A percentile compares a stretch with the other conserved stretches of the same genome.
Evolutionary conservation across 192 early-diverging fungal genomes (phyloP).

Genomic region (Ambispora gerdemannii): DNA sequence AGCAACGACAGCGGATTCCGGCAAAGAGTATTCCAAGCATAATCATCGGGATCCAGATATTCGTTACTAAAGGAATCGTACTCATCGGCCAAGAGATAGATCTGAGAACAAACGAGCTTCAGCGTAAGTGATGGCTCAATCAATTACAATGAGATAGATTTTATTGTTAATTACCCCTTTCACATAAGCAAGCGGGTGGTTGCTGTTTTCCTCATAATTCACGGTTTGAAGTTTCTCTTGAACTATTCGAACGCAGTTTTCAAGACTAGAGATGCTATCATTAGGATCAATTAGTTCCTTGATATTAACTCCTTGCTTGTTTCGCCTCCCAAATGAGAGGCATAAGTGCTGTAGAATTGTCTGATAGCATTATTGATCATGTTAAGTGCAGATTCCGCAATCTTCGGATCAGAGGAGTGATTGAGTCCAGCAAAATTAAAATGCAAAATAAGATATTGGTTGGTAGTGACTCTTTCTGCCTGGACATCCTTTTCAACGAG

Average conservation of each 20-base stretch:
- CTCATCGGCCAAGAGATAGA: constrained; percentile 41
- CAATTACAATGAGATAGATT: not conserved
- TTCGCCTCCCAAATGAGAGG: not conserved
- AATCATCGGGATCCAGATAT: constrained; percentile 30
- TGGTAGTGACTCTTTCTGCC: not conserved
- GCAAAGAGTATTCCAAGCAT: constrained; percentile 11
- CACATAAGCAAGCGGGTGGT: constrained; percentile 39
- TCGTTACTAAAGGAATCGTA: constrained; percentile 43
- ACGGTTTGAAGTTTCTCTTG: constrained; percentile 23
- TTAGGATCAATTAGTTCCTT: too few relatives aligned
- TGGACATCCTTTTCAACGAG: not conserved
- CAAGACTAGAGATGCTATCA: constrained; percentile 23
- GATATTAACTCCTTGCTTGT: not conserved
- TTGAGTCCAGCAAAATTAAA: not conserved
- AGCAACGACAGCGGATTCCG: constrained; percentile 26
- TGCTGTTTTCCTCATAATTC: constrained; percentile 13
- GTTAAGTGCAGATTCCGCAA: constrained; percentile 11
- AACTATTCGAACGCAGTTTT: constrained; percentile 27
- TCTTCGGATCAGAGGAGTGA: not conserved
- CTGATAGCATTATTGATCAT: constrained; percentile 22
- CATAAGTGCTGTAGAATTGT: constrained; percentile 5
- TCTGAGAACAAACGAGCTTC: constrained; percentile 30
- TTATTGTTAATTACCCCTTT: constrained; percentile 32
- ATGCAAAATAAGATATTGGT: constrained; percentile 2
- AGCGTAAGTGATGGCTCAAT: constrained; percentile 13